Conservation (phyloP, 2,329 filamentous ascomycete species). For the Talaromyces sp. region DNA sequence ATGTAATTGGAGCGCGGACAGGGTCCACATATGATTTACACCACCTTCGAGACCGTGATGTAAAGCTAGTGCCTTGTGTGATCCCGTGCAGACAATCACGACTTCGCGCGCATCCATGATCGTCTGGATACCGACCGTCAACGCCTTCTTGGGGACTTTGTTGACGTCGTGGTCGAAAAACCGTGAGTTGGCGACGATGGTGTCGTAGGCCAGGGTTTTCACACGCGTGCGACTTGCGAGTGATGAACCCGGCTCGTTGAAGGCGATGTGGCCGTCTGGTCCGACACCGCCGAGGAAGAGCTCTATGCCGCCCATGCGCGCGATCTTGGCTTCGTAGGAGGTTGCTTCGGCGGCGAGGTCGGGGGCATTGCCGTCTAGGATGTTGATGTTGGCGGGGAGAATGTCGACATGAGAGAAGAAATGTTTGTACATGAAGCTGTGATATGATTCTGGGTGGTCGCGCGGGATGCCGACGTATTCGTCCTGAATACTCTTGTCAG, state of each 20-base stretch:
- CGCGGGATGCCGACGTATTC: conserved; percentile 81
- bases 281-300: conserved; percentile 81
- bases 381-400: conserved; percentile 74
- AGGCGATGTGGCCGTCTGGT: conserved; percentile 81
- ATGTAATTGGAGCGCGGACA: conserved; percentile 75
- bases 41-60: conserved; percentile 76
- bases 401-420: conserved; percentile 85
- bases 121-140: conserved; percentile 81
- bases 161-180: conserved; percentile 73
- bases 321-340: conserved; percentile 73
- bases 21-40: conserved; percentile 87
- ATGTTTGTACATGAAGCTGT: conserved; percentile 90
- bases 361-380: conserved; percentile 72
- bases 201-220: conserved; percentile 83
- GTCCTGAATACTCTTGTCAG: no score
- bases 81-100: conserved; percentile 74
- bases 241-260: conserved; percentile 82
- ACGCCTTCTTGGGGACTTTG: conserved; percentile 72
- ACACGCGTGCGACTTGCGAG: conserved; percentile 72
- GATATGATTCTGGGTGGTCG: conserved; percentile 80
- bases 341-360: conserved; percentile 73
- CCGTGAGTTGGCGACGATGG: conserved; percentile 75
- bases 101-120: conserved; percentile 77
- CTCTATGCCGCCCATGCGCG: conserved; percentile 70
- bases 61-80: conserved; percentile 73